Conservation (phyloP, 257 asterid genomes). For the Scutellaria baicalensis region DNA sequence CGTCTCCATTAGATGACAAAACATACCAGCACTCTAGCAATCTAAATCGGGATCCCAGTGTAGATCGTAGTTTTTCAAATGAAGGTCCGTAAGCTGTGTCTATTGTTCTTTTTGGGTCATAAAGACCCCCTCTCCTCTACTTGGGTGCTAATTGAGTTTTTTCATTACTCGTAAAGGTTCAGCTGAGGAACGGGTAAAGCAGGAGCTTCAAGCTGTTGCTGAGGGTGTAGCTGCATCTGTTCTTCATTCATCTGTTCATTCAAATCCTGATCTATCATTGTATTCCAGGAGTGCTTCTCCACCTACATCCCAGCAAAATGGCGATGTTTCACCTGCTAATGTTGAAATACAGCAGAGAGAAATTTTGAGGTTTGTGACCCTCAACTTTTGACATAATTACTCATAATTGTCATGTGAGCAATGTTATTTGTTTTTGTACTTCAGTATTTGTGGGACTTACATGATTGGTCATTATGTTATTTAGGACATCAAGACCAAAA, state of each 20-base stretch:
- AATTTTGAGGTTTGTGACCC: conserved; percentile 49
- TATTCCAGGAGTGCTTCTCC: conserved; percentile 35
- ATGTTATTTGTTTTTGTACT: background rate
- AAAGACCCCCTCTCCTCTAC: background rate
- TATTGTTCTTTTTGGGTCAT: background rate
- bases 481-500: conserved; percentile 58
- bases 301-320: conserved; percentile 32
- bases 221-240: conserved; percentile 96
- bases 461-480: conserved; percentile 11
- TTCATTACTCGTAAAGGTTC: conserved; percentile 34
- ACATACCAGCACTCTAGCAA: conserved; percentile 33
- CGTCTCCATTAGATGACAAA: conserved; percentile 35
- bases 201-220: conserved; percentile 93
- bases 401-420: background rate
- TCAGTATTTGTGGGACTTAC: background rate
- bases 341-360: conserved; percentile 40
- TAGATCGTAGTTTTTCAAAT: conserved; percentile 38
- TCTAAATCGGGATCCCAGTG: conserved; percentile 29
- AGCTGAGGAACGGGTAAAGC: conserved; percentile 77
- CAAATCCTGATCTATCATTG: conserved; percentile 40
- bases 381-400: conserved; percentile 1
- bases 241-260: conserved; percentile 48
- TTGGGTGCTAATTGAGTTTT: conserved; percentile 14
- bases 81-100: conserved; percentile 35
- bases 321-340: conserved; percentile 36